phyloP scores from a whole-genome alignment of 352 stramenopile species.

The Pythium aristosporum region DNA sequence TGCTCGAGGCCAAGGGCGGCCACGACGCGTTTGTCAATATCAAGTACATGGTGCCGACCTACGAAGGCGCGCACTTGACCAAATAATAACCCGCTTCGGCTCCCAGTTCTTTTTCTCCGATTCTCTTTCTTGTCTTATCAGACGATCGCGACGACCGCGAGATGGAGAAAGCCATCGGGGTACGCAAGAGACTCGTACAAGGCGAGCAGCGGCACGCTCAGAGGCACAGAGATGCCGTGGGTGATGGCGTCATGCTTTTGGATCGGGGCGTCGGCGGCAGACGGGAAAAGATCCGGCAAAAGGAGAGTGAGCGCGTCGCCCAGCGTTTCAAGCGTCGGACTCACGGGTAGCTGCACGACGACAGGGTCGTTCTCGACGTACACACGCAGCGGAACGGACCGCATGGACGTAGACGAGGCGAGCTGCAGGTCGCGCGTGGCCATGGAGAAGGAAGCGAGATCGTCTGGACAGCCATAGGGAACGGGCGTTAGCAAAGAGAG shows the following conservation, averaged over 20 bases:
- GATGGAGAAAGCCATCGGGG: conserved; percentile 77
- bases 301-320: conserved; percentile 53
- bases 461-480: conserved; percentile 18
- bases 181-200: conserved; percentile 71
- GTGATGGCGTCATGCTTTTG: conserved; percentile 14
- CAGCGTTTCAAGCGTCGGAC: conserved; percentile 48
- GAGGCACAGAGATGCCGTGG: conserved; percentile 57
- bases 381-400: conserved; percentile 62
- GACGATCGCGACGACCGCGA: conserved; percentile 32
- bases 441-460: conserved; percentile 42
- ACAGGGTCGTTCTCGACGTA: conserved; percentile 51
- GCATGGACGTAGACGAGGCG: conserved; percentile 34
- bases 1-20: conserved; percentile 83
- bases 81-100: conserved; percentile 10
- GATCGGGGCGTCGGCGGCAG: not conserved
- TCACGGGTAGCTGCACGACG: conserved; percentile 69
- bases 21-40: conserved; percentile 93
- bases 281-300: conserved; percentile 61
- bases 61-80: conserved; percentile 66
- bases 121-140: not conserved
- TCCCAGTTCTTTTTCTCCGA: too few species aligned
- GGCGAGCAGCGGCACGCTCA: conserved; percentile 49
- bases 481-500: not conserved
- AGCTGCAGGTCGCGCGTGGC: conserved; percentile 51
- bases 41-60: conserved; percentile 97